phyloP scores from a whole-genome alignment of 2,329 filamentous ascomycete species.

The Colletotrichum tabaci region DNA sequence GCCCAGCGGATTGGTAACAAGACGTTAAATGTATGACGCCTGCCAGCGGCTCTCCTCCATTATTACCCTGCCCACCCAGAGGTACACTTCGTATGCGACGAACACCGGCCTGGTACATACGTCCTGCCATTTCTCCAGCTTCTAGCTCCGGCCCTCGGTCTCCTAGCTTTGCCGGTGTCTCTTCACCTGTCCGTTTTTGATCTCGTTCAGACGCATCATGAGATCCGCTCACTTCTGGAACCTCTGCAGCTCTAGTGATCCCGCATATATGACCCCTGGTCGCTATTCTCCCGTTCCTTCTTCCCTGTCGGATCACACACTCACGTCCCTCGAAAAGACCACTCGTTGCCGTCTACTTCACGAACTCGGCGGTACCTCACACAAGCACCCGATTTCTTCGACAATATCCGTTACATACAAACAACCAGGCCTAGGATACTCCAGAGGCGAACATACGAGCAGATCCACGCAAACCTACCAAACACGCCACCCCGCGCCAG shows the following conservation, averaged over 20 bases:
- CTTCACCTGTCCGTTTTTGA: constrained; percentile 41
- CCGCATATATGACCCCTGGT: constrained; percentile 42
- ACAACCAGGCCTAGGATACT: not conserved
- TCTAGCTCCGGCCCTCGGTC: constrained; percentile 41
- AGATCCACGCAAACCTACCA: not conserved
- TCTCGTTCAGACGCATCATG: constrained; percentile 42
- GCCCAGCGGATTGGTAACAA: constrained; percentile 41
- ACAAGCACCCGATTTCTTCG: not conserved
- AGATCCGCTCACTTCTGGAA: constrained; percentile 40
- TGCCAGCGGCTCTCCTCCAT: constrained; percentile 33
- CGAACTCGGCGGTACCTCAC: constrained; percentile 4
- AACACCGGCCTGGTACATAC: constrained; percentile 28
- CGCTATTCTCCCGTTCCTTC: constrained; percentile 27
- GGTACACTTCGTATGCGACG: constrained; percentile 28
- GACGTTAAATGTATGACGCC: constrained; percentile 43
- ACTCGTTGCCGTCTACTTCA: constrained; percentile 5
- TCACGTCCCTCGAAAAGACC: constrained; percentile 7
- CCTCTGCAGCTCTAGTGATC: constrained; percentile 41
- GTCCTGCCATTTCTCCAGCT: constrained; percentile 31
- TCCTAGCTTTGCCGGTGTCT: constrained; percentile 38
- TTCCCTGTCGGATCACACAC: constrained; percentile 14
- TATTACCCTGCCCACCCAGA: constrained; percentile 18
- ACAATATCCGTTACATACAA: constrained; percentile 8
- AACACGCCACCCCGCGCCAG: constrained; percentile 13
- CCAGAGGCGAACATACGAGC: constrained; percentile 7